Base-by-base conservation (phyloP, 1,139 yeast genomes). In the Nakaseomyces uthaithaninus region DNA sequence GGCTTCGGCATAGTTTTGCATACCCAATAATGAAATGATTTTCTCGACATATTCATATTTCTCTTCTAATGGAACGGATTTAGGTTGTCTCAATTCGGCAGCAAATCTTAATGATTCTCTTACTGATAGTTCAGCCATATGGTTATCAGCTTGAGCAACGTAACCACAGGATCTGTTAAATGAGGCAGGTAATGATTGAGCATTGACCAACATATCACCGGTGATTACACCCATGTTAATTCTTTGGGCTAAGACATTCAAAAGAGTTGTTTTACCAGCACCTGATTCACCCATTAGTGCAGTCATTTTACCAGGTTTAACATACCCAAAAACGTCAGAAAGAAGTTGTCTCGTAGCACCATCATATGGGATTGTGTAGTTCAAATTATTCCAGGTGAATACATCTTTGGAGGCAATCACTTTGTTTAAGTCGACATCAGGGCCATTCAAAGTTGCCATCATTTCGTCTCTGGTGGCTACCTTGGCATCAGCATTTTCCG, bases 221-320 rank as follows among this genome's bases (percentile, higher is more conserved):
- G 81, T 72, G 36, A 77, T 68, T 30, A 71, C 74, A 50, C 83
- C 84, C 59, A 72, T 68, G 39, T 69, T 67, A 45, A 72, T 68
- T 57, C 83, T 66, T 52, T 75, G 78, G 12, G 83, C 76, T 44
- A 77, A 65, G 37, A 71, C 71, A 51, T 76, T 75, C 45, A 77
- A 65, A 45, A 77, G 63, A 6, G 83, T 77, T 1, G 84, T 77
- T 57, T 77, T 77, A 55, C 83, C 83, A 36, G 82, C 82, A 54
- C 83, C 83, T 20, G 82, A 76, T 46, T 73, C 80, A 47, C 84
- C 84, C 81, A 77, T 76, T 33, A 77, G 59, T 20, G 79, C 79
- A 37, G 77, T 74, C 65, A 74, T 60, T 24, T 77, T 72, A 49
- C 84, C 84, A 12, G 84, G 83, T 47, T 74, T 72, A 52, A 77